These are phyloP conservation scores for Arachnopeziza araneosa DNA, from an alignment of 2,329 filamentous ascomycete genomes.

Conservation along the genomic window DNA sequence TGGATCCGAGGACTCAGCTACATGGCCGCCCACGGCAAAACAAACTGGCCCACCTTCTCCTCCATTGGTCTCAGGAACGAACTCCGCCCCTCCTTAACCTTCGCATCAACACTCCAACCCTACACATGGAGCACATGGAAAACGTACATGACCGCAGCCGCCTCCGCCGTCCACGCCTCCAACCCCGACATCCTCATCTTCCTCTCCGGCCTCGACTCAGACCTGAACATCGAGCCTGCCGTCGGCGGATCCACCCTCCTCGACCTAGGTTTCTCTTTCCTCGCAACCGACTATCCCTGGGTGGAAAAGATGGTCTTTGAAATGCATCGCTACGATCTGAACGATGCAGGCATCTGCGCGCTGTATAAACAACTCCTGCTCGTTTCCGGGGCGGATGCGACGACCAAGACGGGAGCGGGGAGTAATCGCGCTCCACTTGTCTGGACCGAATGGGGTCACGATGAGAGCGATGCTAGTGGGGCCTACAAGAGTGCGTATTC, in stretches of 20 bases:
- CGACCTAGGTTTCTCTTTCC: slow-evolving; percentile 27
- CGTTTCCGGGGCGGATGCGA: slow-evolving; percentile 37
- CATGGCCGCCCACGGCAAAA: slow-evolving; percentile 50
- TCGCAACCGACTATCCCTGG: slow-evolving; percentile 33
- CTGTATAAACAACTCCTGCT: slow-evolving; percentile 33
- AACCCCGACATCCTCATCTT: slow-evolving; percentile 41
- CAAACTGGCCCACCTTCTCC: slow-evolving; percentile 16
- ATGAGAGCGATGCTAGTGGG: slow-evolving; percentile 36
- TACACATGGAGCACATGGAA: slow-evolving; percentile 44
- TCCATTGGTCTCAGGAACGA: slow-evolving; percentile 34
- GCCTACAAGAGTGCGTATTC: slow-evolving; percentile 45
- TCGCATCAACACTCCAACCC: slow-evolving; percentile 13
- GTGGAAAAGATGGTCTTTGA: slow-evolving; percentile 41
- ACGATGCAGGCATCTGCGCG: slow-evolving; percentile 2
- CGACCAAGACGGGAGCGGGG: slow-evolving; percentile 28
- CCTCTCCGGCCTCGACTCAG: slow-evolving; percentile 42
- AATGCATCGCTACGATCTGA: slow-evolving; percentile 40
- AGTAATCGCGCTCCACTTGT: slow-evolving; percentile 36
- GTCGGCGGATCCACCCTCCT: slow-evolving; percentile 9
- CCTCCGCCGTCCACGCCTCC: slow-evolving; percentile 35
- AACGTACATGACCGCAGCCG: slow-evolving; percentile 35
- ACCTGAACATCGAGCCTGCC: slow-evolving; percentile 24
- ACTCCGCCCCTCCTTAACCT: slow-evolving; percentile 28
- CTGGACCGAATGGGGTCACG: slow-evolving; percentile 41
- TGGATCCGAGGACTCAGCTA: slow-evolving; percentile 55